Percentiles rank a stretch among this genome's conserved stretches.
phyloP scores from a whole-genome alignment of 2,329 filamentous ascomycete species.

The Alternaria gaisen region DNA sequence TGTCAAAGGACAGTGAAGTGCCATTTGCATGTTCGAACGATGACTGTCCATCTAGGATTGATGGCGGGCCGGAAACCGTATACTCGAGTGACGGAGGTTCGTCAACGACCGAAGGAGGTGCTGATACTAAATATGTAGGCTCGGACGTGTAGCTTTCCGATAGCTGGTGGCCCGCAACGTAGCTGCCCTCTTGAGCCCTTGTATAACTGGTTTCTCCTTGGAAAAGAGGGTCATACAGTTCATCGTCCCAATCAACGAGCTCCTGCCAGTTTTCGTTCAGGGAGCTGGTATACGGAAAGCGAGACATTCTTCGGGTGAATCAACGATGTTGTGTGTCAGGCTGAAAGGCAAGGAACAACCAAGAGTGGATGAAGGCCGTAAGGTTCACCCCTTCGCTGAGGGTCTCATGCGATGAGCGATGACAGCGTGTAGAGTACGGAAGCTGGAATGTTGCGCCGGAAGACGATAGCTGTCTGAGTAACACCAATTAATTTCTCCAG shows the following conservation, averaged over 20 bases:
- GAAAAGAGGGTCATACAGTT: conserved; percentile 41
- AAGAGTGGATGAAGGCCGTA: conserved; percentile 3
- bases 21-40: conserved; percentile 34
- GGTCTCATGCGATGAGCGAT: conserved; percentile 18
- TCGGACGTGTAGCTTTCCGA: conserved; percentile 37
- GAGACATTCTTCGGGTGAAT: conserved; percentile 24
- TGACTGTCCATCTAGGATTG: conserved; percentile 36
- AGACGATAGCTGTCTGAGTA: conserved; percentile 11
- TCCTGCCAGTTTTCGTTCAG: conserved; percentile 41
- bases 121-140: conserved; percentile 31
- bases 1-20: conserved; percentile 40
- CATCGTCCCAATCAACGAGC: conserved; percentile 41
- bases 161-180: conserved; percentile 22
- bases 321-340: conserved; percentile 1
- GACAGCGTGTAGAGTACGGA: conserved; percentile 5
- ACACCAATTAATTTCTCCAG: conserved; percentile 3
- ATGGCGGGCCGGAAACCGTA: conserved; percentile 40
- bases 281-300: conserved; percentile 24
- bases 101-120: conserved; percentile 36
- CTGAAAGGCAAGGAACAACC: neutral
- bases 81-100: conserved; percentile 39
- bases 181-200: conserved; percentile 16
- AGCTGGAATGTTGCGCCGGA: conserved; percentile 8
- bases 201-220: conserved; percentile 29
- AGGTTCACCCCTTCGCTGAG: conserved; percentile 18